Evolutionary conservation across 176 grass and related monocot species (phyloP).

Genomic region (Rhynchospora tenuis): DNA sequence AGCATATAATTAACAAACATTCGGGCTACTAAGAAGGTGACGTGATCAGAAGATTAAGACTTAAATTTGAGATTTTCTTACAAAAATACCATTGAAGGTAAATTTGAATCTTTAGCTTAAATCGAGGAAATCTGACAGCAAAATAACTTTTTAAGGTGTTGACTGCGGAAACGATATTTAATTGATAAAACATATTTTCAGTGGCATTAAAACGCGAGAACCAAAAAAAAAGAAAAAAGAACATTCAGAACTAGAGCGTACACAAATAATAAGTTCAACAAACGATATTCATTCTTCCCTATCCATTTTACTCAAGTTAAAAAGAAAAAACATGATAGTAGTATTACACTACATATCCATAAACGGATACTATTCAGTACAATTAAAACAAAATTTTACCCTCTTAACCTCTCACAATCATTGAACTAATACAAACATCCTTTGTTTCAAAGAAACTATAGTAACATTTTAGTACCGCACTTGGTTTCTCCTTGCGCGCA

Average conservation of each 20-base stretch:
- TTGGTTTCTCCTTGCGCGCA: constrained; percentile 49
- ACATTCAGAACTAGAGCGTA: not conserved
- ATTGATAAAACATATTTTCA: not conserved
- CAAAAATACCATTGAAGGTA: too few relatives aligned
- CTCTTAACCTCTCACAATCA: not conserved
- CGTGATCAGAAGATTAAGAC: too few relatives aligned
- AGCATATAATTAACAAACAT: too few relatives aligned
- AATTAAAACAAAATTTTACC: not conserved
- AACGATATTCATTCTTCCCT: not conserved
- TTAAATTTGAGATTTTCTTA: too few relatives aligned
- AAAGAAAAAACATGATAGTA: not conserved
- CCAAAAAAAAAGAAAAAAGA: too few relatives aligned
- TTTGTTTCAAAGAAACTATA: constrained; percentile 6
- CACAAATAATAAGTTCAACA: not conserved
- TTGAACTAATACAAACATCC: constrained; percentile 11
- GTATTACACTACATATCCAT: constrained; percentile 8
- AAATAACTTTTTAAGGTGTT: too few relatives aligned
- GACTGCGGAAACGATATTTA: too few relatives aligned
- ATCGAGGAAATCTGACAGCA: too few relatives aligned
- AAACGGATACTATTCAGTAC: not conserved
- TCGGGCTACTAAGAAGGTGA: too few relatives aligned
- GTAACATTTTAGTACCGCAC: constrained; percentile 31
- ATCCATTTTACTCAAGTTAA: not conserved
- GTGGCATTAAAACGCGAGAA: not conserved
- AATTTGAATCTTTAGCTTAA: too few relatives aligned